Evolutionary conservation across 2,329 filamentous ascomycete species (phyloP).

Genomic region (Cercospora canescens): DNA sequence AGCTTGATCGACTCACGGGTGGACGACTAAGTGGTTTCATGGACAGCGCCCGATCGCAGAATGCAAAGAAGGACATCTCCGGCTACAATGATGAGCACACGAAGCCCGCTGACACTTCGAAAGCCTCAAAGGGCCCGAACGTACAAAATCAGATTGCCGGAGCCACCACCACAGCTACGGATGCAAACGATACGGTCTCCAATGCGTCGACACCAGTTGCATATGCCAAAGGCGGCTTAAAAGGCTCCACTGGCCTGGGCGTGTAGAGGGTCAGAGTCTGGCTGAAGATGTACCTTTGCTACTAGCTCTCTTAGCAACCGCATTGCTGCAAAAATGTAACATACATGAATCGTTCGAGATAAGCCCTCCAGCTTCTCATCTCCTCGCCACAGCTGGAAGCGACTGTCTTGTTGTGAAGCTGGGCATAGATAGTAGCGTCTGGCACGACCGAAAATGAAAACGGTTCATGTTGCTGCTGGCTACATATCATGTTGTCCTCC

Average conservation of each 20-base stretch:
- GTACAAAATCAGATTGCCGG: constrained; percentile 24
- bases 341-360: too few relatives aligned
- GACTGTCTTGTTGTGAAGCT: too few relatives aligned
- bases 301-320: neutral
- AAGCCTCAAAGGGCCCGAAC: constrained; percentile 12
- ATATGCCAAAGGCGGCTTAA: constrained; percentile 30
- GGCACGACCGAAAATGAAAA: too few relatives aligned
- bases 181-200: constrained; percentile 21
- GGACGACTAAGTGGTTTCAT: constrained; percentile 40
- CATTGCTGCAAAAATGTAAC: neutral
- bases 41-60: constrained; percentile 27
- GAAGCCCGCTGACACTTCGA: constrained; percentile 17
- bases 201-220: constrained; percentile 11
- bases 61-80: constrained; percentile 23
- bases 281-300: neutral
- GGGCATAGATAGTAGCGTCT: too few relatives aligned
- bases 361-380: too few relatives aligned
- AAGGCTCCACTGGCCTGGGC: constrained; percentile 27
- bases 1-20: constrained; percentile 42
- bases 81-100: constrained; percentile 23
- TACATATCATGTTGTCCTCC: too few relatives aligned
- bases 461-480: too few relatives aligned
- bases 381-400: neutral
- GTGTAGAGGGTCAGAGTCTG: neutral
- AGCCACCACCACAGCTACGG: constrained; percentile 25